Evolutionary conservation across 345 rosid species (phyloP), one percentile per base, ranked within the genome.

Genomic region (Mallotus nudiflorus): DNA sequence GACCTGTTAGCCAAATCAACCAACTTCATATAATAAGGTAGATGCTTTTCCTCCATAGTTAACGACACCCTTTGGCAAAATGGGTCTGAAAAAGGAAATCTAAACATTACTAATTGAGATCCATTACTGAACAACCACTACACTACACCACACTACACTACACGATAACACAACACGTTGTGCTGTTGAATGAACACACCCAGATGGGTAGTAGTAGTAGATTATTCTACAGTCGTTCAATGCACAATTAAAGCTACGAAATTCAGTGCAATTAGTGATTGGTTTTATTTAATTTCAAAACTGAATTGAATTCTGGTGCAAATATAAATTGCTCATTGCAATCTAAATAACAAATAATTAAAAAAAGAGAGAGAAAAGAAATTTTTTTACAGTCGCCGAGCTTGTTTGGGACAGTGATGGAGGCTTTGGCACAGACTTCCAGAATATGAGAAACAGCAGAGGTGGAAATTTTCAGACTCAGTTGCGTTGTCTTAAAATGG

Each of bases 11-110:
- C 68, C 78, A 92, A 79, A 80, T 95, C 97, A 39, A 91, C 90
- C 84, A 90, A 80, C 84, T 90, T 91, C 88, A 86, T 76, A 79
- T 91, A 89, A 71, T 94, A 91, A 64, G 91, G 90, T 8, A 94
- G 80, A 78, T 88, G 84, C 83, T 94, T 94, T 75, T 94, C 97
- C 87, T 91, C 97, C 84, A 94, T 67, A 27, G 97, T 89, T 68
- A 91, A 79, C 68, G 90, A 76, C 44, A 91, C 97, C 78, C 91
- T 91, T 76, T 90, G 98, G 79, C 89, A 88, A 82, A 94, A 95
- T 11, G 96, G 97, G 58, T 97, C 97, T 90, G 82, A 66, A 62
- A 48, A 55, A 62, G 66, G 35, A 70, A 45, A 57, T 1, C 19
- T 40, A 45, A 14, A 20, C 31, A 56, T 31, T 56, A 31, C 24